phyloP scores from a whole-genome alignment of 1,139 yeast genomes.

The Candida neerlandica region DNA sequence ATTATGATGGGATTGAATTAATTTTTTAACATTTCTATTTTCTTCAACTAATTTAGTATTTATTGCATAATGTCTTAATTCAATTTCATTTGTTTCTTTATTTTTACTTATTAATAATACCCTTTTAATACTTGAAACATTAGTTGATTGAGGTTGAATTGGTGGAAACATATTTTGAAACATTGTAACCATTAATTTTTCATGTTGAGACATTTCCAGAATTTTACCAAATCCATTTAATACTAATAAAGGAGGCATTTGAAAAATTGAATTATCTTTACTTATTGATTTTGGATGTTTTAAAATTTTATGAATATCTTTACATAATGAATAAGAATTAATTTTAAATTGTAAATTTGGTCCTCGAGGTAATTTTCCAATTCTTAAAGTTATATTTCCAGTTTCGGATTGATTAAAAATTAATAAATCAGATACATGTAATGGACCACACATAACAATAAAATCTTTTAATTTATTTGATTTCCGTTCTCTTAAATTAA shows the following conservation, averaged over 20 bases:
- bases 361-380: constrained; percentile 90
- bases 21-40: constrained; percentile 74
- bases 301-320: constrained; percentile 74
- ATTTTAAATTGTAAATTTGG: constrained; percentile 89
- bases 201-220: constrained; percentile 61
- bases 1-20: constrained; percentile 66
- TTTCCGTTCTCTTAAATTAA: constrained; percentile 82
- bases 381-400: constrained; percentile 80
- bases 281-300: constrained; percentile 72
- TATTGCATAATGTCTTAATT: constrained; percentile 87
- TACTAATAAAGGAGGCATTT: constrained; percentile 86
- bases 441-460: constrained; percentile 95
- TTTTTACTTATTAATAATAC: constrained; percentile 83
- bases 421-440: constrained; percentile 88
- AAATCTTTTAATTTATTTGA: constrained; percentile 86
- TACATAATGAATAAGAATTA: constrained; percentile 73
- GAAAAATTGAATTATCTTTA: constrained; percentile 62
- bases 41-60: constrained; percentile 87
- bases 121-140: constrained; percentile 73
- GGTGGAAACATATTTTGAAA: constrained; percentile 98
- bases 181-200: constrained; percentile 82
- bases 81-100: constrained; percentile 69
- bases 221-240: constrained; percentile 80
- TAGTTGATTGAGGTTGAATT: constrained; percentile 77
- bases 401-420: constrained; percentile 79